Evolutionary conservation across 306 rosid species (phyloP), one percentile per base, ranked within the genome.

Genomic region (Cicer chorassanicum): DNA sequence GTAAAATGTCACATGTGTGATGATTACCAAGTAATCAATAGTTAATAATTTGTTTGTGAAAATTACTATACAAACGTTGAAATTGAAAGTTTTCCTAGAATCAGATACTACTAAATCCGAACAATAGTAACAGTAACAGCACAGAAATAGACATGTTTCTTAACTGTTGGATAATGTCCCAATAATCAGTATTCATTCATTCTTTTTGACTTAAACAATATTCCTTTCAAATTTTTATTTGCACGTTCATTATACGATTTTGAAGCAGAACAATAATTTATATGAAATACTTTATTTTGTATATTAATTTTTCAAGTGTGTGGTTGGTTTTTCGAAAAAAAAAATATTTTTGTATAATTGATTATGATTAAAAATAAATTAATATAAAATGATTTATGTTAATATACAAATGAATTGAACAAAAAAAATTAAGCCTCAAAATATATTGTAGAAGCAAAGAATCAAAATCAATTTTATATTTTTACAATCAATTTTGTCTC

Each of bases 121-220:
- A 65, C 45, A 40, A 42, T 12, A 36, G 41, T 4, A 54, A 56
- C 0, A 12, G 9, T 4, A 54, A 56, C 0, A 16, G 9, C n/a
- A 66, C 48, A 36, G 61, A 15, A 76, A 43, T 4, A 14, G 21
- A 65, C 34, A 72, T 16, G 73, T 49, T 74, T 4, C 70, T 60
- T 19, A 1, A 6, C 46, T 9, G 40, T 38, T 4, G 36, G 16
- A 60, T 21, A 74, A 34, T 14, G 41, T 21, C 42, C 54, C 24
- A 45, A 48, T 15, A 16, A 46, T 62, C 51, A 15, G 0, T 9
- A 2, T 1, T 44, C 40, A 2, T 34, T 60, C 2, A 1, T 3
- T 0, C 0, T 9, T 53, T 53, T 53, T 53, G 29, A 53, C 59
- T 53, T 8, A 0, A 53, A 53, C 59, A 53, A 53, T 53, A 53